Conservation (phyloP, 1,284 basidiomycete species). For the Trametes versicolor region DNA sequence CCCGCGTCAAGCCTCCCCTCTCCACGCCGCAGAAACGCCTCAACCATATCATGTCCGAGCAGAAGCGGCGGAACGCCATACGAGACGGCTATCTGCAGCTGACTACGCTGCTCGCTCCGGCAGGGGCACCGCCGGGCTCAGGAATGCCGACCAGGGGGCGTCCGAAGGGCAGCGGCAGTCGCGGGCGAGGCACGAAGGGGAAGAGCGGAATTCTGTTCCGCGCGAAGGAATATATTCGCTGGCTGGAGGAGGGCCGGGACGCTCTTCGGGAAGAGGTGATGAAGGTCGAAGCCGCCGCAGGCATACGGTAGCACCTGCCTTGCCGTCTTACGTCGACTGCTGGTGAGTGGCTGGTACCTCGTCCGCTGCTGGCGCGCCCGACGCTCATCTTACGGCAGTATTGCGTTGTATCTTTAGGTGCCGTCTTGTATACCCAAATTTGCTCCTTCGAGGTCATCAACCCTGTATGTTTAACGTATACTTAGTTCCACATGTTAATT, state of each 20-base stretch:
- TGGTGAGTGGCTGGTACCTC: not conserved
- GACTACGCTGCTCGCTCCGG: constrained; percentile 79
- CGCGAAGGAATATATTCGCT: constrained; percentile 80
- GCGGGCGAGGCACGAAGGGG: constrained; percentile 60
- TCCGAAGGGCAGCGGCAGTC: constrained; percentile 77
- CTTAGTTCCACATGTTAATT: not conserved
- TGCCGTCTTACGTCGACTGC: not conserved
- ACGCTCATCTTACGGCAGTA: not conserved
- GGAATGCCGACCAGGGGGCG: constrained; percentile 81
- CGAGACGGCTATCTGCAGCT: constrained; percentile 89
- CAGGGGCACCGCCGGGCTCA: constrained; percentile 66
- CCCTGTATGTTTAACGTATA: too few relatives aligned
- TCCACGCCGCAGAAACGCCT: constrained; percentile 89
- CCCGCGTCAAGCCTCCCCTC: constrained; percentile 63
- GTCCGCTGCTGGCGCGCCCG: not conserved
- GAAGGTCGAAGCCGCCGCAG: constrained; percentile 68
- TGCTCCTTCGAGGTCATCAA: not conserved
- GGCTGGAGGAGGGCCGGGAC: constrained; percentile 78
- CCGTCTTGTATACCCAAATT: not conserved
- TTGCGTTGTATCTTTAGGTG: constrained; percentile 9
- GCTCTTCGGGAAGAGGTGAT: constrained; percentile 70
- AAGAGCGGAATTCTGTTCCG: constrained; percentile 86
- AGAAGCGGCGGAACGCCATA: constrained; percentile 90
- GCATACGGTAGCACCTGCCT: constrained; percentile 42
- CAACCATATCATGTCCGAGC: constrained; percentile 95